Conservation (phyloP, 2,329 filamentous ascomycete genomes). For the Fusarium torreyae region DNA sequence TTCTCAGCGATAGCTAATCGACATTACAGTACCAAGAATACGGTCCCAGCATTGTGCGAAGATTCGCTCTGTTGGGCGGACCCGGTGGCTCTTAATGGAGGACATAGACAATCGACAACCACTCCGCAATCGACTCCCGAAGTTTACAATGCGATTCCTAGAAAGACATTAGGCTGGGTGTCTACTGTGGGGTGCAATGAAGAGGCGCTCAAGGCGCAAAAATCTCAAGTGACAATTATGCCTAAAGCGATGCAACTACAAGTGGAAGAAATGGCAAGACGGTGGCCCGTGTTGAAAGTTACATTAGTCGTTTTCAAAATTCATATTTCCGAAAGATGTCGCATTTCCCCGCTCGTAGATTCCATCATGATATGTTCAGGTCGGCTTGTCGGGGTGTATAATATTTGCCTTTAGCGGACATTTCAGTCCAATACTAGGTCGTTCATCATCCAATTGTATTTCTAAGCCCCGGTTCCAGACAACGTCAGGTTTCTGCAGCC, state of each 20-base stretch:
- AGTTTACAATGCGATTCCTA: slow-evolving; percentile 15
- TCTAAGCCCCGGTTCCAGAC: slow-evolving; percentile 3
- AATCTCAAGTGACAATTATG: slow-evolving; percentile 47
- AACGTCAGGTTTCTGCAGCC: slow-evolving; percentile 2
- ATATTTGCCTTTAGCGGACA: neutral
- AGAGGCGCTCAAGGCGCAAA: slow-evolving; percentile 41
- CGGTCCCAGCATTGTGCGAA: slow-evolving; percentile 93
- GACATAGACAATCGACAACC: slow-evolving; percentile 37
- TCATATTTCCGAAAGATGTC: slow-evolving; percentile 24
- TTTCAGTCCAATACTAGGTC: neutral
- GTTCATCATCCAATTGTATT: neutral
- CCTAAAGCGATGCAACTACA: slow-evolving; percentile 42
- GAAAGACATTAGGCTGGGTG: neutral
- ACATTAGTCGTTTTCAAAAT: slow-evolving; percentile 42
- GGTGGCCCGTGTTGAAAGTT: slow-evolving; percentile 39
- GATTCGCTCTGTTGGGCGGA: slow-evolving; percentile 93
- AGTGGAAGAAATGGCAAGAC: slow-evolving; percentile 33
- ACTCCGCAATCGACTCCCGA: slow-evolving; percentile 23
- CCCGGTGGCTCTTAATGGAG: slow-evolving; percentile 80
- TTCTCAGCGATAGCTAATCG: slow-evolving; percentile 24
- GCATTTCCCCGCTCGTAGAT: slow-evolving; percentile 14
- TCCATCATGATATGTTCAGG: slow-evolving; percentile 21
- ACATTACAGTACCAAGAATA: slow-evolving; percentile 86
- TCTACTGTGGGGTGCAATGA: slow-evolving; percentile 31
- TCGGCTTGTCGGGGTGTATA: neutral